Conservation (phyloP, 371 early-diverging fungal species). For the Haplosporangium sp. region DNA sequence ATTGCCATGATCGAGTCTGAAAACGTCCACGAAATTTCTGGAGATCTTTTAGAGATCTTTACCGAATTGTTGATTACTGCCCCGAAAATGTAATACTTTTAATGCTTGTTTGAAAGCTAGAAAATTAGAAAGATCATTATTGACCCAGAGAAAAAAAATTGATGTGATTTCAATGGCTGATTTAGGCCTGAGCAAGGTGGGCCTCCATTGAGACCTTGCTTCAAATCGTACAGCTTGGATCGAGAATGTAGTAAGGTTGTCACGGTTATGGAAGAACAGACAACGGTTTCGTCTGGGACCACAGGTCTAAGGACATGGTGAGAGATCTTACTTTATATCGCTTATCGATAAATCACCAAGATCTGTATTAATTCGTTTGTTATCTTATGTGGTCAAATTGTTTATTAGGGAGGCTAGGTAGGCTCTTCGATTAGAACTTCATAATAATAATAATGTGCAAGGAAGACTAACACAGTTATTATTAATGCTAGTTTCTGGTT, state of each 20-base stretch:
- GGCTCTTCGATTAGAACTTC: neutral
- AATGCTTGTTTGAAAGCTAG: neutral
- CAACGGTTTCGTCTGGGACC: slow-evolving; percentile 49
- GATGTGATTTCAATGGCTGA: neutral
- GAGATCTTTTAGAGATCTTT: slow-evolving; percentile 41
- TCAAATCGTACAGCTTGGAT: slow-evolving; percentile 50
- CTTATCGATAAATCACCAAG: neutral
- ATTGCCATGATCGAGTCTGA: slow-evolving; percentile 44
- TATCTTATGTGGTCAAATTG: neutral
- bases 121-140: neutral
- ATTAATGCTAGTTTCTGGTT: slow-evolving; percentile 35
- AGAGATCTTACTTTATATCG: neutral
- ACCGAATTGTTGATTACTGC: slow-evolving; percentile 42
- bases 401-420: slow-evolving; percentile 52
- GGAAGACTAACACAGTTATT: neutral
- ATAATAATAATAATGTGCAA: neutral
- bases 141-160: neutral
- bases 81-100: slow-evolving; percentile 28
- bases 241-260: slow-evolving; percentile 35
- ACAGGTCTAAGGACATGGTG: slow-evolving; percentile 55
- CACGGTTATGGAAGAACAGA: slow-evolving; percentile 54
- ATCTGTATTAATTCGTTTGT: neutral
- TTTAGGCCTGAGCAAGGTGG: slow-evolving; percentile 48
- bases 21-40: slow-evolving; percentile 27
- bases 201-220: slow-evolving; percentile 46